These are phyloP conservation scores for Citrus trifoliata DNA, from an alignment of 345 rosid genomes.

Conservation along the genomic window DNA sequence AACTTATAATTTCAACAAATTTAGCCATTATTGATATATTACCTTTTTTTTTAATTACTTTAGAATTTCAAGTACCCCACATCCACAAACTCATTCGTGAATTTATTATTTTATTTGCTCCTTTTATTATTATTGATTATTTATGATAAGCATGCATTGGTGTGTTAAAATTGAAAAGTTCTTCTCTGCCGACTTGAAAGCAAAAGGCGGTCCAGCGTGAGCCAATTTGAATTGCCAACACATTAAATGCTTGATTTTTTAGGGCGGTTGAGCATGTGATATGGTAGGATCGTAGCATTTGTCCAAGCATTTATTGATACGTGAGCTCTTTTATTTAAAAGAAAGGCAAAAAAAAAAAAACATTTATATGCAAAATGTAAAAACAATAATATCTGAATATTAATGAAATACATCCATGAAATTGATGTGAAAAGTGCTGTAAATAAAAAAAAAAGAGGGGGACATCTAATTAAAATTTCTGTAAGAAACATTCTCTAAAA, in stretches of 20 bases:
- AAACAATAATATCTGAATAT: too few relatives aligned
- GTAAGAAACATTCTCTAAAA: background rate
- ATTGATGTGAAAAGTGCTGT: background rate
- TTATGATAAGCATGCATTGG: too few relatives aligned
- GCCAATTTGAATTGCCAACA: background rate
- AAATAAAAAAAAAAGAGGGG: too few relatives aligned
- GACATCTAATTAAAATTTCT: background rate
- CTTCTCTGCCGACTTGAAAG: background rate
- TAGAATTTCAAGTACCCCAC: too few relatives aligned
- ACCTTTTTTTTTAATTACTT: too few relatives aligned
- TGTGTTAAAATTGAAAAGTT: constrained; percentile 4
- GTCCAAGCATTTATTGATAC: background rate
- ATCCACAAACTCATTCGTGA: too few relatives aligned
- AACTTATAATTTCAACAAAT: too few relatives aligned
- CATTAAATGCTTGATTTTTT: constrained; percentile 10
- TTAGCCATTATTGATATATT: background rate
- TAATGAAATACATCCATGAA: background rate
- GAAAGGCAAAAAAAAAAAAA: background rate
- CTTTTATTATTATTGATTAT: too few relatives aligned
- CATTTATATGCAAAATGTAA: background rate
- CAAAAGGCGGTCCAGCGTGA: background rate
- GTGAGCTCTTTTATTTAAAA: background rate
- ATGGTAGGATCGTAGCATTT: background rate
- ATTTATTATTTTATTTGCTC: too few relatives aligned
- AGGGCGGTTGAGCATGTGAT: constrained; percentile 16